Base-by-base conservation (phyloP, 805 yeast genomes). In the Pichia nanzhaoensis region DNA sequence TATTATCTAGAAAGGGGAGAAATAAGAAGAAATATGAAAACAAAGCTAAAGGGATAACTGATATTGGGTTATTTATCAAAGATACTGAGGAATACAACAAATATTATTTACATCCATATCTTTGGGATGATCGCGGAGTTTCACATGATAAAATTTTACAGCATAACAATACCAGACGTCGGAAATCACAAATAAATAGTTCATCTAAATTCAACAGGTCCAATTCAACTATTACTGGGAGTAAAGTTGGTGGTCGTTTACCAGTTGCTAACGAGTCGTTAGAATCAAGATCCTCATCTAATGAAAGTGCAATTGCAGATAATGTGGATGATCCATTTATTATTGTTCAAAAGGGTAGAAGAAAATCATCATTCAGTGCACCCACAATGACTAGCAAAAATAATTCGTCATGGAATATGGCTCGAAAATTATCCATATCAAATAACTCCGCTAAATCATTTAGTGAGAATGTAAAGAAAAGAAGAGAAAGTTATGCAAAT, bases 11-110 rank as follows among this genome's bases (percentile, higher is more conserved):
- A 34, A 36, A 42, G 10, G 9, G 37, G 17, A 35, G 9, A 22
- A 36, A 21, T 12, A 42, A 33, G 31, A 35, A 28, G 17, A 27
- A 17, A 4, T 16, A 21, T 3, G 36, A 18, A 6, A 18, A 34
- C 8, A 13, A 17, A 18, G 7, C 4, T 18, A 19, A 9, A 18
- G 19, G 3, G 9, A 19, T 30, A 12, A 28, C 53, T 12, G 51
- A 56, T 22, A 18, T 71, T 5, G 51, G 51, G 2, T 52, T 63
- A 21, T 75, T 75, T 49, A 48, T 69, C 13, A 47, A 44, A 13
- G 67, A 71, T 39, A 42, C 60, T 5, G 55, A 60, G 3, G 54
- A 44, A 1, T 75, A 68, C 53, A 74, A 76, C 47, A 64, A 63
- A 17, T 55, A 58, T 5, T 75, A 73, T 46, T 60, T 75, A 47